Percentiles rank a stretch among this genome's conserved stretches.
phyloP scores from a whole-genome alignment of 768 basidiomycete species.

The Rhodotorula taiwanensis region DNA sequence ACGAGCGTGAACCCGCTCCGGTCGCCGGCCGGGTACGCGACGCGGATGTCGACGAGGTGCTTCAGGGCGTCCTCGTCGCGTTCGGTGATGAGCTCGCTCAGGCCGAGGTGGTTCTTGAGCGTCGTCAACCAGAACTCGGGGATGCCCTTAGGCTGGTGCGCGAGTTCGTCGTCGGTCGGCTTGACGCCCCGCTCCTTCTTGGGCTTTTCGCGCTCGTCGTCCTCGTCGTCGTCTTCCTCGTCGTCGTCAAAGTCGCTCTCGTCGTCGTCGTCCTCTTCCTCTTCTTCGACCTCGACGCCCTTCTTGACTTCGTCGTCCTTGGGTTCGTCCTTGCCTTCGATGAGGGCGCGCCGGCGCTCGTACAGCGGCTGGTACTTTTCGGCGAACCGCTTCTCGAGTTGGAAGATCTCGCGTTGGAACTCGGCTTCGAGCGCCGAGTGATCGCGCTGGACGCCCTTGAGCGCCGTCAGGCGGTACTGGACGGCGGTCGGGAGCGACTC shows the following conservation, averaged over 20 bases:
- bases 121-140: slow-evolving; percentile 99
- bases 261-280: slow-evolving; percentile 41
- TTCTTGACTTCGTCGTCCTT: slow-evolving; percentile 74
- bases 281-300: slow-evolving; percentile 49
- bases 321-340: slow-evolving; percentile 65
- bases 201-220: slow-evolving; percentile 37
- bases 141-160: slow-evolving; percentile 53
- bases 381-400: slow-evolving; percentile 80
- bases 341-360: slow-evolving; percentile 74
- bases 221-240: slow-evolving; percentile 38
- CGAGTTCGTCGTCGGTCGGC: slow-evolving; percentile 42
- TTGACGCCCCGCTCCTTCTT: slow-evolving; percentile 33
- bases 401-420: slow-evolving; percentile 90
- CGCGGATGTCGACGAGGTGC: slow-evolving; percentile 66
- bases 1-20: slow-evolving; percentile 86
- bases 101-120: slow-evolving; percentile 77
- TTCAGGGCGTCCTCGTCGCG: slow-evolving; percentile 83
- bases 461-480: slow-evolving; percentile 75
- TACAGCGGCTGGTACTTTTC: slow-evolving; percentile 61
- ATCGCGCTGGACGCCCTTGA: slow-evolving; percentile 89
- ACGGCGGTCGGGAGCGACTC: slow-evolving; percentile 74
- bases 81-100: slow-evolving; percentile 85
- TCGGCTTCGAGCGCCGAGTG: slow-evolving; percentile 84
- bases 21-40: slow-evolving; percentile 61
- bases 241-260: slow-evolving; percentile 41